These are phyloP conservation scores for Didymella exigua DNA, from an alignment of 2,329 filamentous ascomycete species.

Conservation along the genomic window DNA sequence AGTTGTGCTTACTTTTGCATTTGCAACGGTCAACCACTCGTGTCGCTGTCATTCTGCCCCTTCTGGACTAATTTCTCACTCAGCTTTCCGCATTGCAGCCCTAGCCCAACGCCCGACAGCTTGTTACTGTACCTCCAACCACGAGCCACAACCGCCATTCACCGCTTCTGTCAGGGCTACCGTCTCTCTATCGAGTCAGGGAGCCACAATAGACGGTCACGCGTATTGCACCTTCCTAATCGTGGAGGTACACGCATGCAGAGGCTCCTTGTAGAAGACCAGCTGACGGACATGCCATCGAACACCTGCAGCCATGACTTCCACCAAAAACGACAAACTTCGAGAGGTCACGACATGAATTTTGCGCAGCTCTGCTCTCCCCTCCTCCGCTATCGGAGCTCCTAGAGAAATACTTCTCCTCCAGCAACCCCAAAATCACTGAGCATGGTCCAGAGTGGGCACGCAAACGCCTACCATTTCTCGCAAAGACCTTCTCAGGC, in stretches of 20 bases:
- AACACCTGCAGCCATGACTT: constrained; percentile 17
- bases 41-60: neutral
- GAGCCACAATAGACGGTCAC: neutral
- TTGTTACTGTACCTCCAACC: constrained; percentile 2
- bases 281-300: neutral
- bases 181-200: neutral
- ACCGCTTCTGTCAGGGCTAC: constrained; percentile 6
- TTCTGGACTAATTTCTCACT: constrained; percentile 14
- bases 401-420: constrained; percentile 36
- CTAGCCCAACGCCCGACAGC: constrained; percentile 11
- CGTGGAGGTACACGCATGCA: neutral
- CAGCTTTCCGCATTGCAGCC: constrained; percentile 6
- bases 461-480: constrained; percentile 46
- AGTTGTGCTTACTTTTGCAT: constrained; percentile 2
- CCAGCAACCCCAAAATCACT: constrained; percentile 42
- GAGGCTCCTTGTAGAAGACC: neutral
- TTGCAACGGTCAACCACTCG: constrained; percentile 1
- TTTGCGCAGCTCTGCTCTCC: constrained; percentile 38
- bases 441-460: constrained; percentile 52
- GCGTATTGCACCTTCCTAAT: neutral
- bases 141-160: constrained; percentile 10
- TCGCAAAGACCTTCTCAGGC: constrained; percentile 47
- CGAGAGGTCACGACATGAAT: constrained; percentile 33
- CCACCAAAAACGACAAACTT: constrained; percentile 24
- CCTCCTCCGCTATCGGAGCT: constrained; percentile 34